Conservation (phyloP, 257 asterid genomes). For the Datura wrightii region DNA sequence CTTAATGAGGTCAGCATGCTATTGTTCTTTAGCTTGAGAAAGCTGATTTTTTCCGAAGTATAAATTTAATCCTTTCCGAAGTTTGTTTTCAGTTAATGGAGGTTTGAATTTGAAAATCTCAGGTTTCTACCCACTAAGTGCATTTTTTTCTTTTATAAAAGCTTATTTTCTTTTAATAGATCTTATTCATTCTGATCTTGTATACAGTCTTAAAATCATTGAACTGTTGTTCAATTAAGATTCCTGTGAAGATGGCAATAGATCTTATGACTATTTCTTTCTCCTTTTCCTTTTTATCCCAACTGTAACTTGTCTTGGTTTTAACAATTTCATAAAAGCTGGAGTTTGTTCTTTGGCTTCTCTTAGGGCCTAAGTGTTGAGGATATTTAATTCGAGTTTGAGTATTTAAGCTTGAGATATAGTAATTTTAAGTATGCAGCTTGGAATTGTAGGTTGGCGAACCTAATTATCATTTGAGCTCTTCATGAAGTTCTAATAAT, state of each 20-base stretch:
- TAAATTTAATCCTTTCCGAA: neutral
- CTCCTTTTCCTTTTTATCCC: neutral
- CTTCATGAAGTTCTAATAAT: neutral
- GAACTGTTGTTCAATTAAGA: neutral
- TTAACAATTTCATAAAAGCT: neutral
- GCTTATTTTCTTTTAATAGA: neutral
- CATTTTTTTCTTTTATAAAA: neutral
- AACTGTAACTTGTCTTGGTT: neutral
- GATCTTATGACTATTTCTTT: neutral
- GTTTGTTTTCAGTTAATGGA: constrained; percentile 7
- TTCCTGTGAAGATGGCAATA: neutral
- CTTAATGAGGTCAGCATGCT: neutral
- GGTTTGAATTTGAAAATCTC: neutral
- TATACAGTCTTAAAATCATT: neutral
- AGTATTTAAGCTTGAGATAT: constrained; percentile 1
- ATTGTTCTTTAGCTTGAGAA: neutral
- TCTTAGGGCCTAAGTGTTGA: neutral
- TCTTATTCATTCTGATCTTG: neutral
- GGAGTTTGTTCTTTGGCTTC: neutral
- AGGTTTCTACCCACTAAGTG: neutral
- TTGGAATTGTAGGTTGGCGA: neutral
- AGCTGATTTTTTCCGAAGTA: neutral
- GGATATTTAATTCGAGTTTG: neutral
- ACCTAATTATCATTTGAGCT: neutral
- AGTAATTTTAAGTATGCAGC: neutral